These are phyloP conservation scores for Fusarium transvaalense DNA, from an alignment of 2,329 filamentous ascomycete genomes.

Conservation along the genomic window DNA sequence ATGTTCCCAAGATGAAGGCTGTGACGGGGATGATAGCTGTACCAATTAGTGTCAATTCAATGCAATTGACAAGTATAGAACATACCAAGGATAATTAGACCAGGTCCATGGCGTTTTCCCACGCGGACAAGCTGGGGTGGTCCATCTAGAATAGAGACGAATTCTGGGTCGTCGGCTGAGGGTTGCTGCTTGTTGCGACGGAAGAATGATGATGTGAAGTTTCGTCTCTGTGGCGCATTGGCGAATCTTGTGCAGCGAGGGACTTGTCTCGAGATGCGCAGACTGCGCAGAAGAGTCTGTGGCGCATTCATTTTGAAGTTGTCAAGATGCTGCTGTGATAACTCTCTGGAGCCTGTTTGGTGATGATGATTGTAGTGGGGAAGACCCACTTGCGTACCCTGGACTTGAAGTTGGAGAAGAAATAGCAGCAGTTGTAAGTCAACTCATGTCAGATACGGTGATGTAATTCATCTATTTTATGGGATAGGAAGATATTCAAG, in stretches of 20 bases:
- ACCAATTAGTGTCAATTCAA: background rate
- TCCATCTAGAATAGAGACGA: conserved; percentile 88
- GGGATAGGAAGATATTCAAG: no score
- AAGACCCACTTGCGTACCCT: conserved; percentile 21
- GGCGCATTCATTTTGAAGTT: conserved; percentile 48
- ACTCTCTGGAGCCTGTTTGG: conserved; percentile 2
- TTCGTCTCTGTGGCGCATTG: conserved; percentile 24
- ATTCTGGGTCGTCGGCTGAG: conserved; percentile 79
- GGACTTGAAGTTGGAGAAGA: background rate
- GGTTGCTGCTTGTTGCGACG: conserved; percentile 59
- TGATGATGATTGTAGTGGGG: conserved; percentile 35
- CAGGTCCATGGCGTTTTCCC: conserved; percentile 79
- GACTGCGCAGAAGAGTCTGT: conserved; percentile 44
- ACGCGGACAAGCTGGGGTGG: conserved; percentile 83
- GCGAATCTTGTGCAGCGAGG: conserved; percentile 27
- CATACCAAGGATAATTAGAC: conserved; percentile 80
- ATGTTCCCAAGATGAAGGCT: conserved; percentile 89
- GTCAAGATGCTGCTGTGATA: conserved; percentile 2
- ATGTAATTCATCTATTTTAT: no score
- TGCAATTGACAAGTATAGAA: background rate
- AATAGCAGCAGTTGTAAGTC: background rate
- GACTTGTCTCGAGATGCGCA: conserved; percentile 38
- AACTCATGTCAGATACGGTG: background rate
- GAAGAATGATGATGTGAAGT: conserved; percentile 38
- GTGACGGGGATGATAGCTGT: conserved; percentile 88